A percentile compares a stretch with the other conserved stretches of the same genome.
Conservation (phyloP, 139 green algal species). For the Raphidocelis subcapitata region DNA sequence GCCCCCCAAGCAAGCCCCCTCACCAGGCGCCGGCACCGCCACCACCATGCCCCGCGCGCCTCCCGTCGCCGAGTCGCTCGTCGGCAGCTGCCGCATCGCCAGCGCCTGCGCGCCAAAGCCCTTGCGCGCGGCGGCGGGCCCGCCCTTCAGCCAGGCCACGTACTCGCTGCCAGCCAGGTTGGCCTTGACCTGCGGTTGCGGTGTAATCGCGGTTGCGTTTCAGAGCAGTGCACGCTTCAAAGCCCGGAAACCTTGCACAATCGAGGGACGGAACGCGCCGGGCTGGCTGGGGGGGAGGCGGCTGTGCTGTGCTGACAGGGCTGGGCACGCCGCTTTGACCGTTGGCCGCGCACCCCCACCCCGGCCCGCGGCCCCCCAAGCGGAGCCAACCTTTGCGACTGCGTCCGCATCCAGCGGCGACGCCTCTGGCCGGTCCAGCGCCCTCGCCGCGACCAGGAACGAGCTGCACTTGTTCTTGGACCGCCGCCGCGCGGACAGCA, state of each 20-base stretch:
- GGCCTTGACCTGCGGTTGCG: slow-evolving; percentile 50
- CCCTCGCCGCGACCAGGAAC: slow-evolving; percentile 63
- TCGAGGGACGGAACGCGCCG: too few relatives aligned
- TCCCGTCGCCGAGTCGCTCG: slow-evolving; percentile 20
- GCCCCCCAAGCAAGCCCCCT: neutral
- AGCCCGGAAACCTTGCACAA: too few relatives aligned
- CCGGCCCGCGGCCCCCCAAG: neutral
- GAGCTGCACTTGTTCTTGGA: slow-evolving; percentile 75
- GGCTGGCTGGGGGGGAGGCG: too few relatives aligned
- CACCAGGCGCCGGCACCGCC: slow-evolving; percentile 25
- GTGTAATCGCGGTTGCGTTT: too few relatives aligned
- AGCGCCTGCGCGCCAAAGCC: slow-evolving; percentile 36
- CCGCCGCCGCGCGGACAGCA: slow-evolving; percentile 82
- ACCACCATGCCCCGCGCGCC: slow-evolving; percentile 41
- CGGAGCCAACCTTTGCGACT: neutral
- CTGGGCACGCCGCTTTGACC: too few relatives aligned
- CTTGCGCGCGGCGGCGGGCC: slow-evolving; percentile 15
- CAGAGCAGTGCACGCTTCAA: too few relatives aligned
- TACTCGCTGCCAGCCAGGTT: slow-evolving; percentile 96
- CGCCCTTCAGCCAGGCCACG: slow-evolving; percentile 26
- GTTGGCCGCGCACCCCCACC: too few relatives aligned
- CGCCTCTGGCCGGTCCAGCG: neutral
- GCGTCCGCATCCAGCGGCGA: neutral
- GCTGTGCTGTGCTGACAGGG: too few relatives aligned
- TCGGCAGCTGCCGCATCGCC: slow-evolving; percentile 48